Conservation (phyloP, 441 rosid species). For the Gossypium davidsonii region DNA sequence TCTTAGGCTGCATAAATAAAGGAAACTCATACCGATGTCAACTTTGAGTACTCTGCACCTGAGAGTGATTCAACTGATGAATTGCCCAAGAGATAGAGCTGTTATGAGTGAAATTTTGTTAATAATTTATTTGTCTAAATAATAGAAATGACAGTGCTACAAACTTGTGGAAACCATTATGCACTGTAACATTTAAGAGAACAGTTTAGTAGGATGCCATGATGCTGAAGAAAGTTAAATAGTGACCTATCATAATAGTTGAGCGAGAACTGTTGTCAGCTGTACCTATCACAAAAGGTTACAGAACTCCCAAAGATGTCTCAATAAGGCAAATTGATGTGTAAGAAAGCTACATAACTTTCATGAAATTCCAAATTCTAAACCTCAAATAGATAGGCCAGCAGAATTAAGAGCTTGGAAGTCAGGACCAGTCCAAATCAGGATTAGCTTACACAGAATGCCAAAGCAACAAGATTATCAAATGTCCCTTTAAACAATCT, state of each 20-base stretch:
- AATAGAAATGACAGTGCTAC: constrained; percentile 3
- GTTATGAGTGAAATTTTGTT: constrained; percentile 22
- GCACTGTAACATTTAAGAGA: neutral
- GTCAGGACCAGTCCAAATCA: neutral
- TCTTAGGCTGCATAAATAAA: constrained; percentile 21
- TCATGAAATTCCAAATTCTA: constrained; percentile 4
- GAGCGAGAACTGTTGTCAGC: neutral
- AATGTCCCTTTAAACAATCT: neutral
- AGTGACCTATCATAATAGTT: neutral
- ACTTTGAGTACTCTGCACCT: constrained; percentile 85
- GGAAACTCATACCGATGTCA: constrained; percentile 86
- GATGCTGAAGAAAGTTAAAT: neutral
- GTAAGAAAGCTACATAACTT: neutral
- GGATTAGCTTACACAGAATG: neutral
- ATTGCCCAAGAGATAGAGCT: constrained; percentile 81
- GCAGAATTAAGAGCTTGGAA: neutral
- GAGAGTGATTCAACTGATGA: constrained; percentile 84
- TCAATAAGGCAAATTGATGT: neutral
- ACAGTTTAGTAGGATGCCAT: constrained; percentile 6
- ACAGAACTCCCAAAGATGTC: neutral
- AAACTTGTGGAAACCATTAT: constrained; percentile 10
- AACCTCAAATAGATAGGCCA: neutral
- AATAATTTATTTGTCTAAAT: constrained; percentile 11
- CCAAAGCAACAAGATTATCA: neutral
- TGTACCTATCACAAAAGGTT: neutral